Percentiles rank a stretch among this genome's conserved stretches.
These are phyloP conservation scores for Amanita exitialis DNA, from an alignment of 768 basidiomycete genomes.

Conservation along the genomic window DNA sequence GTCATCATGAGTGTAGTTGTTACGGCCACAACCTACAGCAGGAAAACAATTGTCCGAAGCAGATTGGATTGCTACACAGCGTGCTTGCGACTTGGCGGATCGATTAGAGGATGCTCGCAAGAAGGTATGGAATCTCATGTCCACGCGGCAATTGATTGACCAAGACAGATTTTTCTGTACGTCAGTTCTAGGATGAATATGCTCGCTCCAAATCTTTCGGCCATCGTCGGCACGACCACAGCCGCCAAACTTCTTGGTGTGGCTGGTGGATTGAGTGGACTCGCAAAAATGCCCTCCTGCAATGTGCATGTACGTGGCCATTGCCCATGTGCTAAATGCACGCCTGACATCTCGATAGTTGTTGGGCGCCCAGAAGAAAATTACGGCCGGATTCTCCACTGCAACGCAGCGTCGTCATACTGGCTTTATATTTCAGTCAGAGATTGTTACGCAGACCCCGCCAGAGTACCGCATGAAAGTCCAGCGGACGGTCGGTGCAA, in stretches of 20 bases:
- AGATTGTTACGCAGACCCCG: constrained; percentile 76
- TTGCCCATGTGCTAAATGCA: not conserved
- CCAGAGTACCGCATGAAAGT: constrained; percentile 86
- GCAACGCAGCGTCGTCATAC: constrained; percentile 85
- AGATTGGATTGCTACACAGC: constrained; percentile 75
- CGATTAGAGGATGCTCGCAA: constrained; percentile 83
- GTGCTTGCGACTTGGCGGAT: constrained; percentile 85
- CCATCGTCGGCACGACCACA: constrained; percentile 97
- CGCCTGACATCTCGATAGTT: constrained; percentile 37
- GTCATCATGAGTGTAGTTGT: constrained; percentile 95
- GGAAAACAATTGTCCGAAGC: constrained; percentile 61
- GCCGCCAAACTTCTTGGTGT: constrained; percentile 97
- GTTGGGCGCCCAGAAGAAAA: constrained; percentile 88
- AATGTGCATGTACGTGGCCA: constrained; percentile 74
- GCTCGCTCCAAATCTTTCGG: constrained; percentile 95
- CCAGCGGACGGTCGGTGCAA: constrained; percentile 90
- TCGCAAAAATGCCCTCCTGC: constrained; percentile 91
- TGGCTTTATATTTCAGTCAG: constrained; percentile 94
- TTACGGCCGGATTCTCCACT: constrained; percentile 87
- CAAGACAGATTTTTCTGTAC: constrained; percentile 86
- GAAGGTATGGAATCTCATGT: constrained; percentile 38
- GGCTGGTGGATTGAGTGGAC: constrained; percentile 83
- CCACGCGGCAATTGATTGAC: constrained; percentile 2
- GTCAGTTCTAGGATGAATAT: constrained; percentile 99
- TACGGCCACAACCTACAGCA: constrained; percentile 84